Percentiles rank a stretch among this genome's conserved stretches.
These are phyloP conservation scores for Gamsiella multidivaricata DNA, from an alignment of 192 early-diverging fungal genomes.

Conservation along the genomic window DNA sequence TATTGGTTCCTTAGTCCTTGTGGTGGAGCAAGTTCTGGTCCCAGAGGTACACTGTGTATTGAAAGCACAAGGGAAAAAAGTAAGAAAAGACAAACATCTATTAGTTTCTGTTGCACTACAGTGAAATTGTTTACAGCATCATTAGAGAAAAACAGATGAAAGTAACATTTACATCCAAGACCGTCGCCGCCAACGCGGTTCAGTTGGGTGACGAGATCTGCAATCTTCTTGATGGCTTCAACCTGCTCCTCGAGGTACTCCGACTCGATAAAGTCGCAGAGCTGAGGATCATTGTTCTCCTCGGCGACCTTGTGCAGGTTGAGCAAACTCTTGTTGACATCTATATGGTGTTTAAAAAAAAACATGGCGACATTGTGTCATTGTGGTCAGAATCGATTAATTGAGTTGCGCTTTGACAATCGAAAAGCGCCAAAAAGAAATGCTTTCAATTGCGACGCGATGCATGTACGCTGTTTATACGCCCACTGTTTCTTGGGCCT, in stretches of 20 bases:
- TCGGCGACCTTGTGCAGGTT: conserved; percentile 66
- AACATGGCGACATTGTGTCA: too few species aligned
- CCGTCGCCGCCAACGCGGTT: conserved; percentile 66
- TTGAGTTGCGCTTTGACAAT: too few species aligned
- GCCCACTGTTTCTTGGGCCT: not conserved
- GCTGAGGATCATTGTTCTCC: conserved; percentile 64
- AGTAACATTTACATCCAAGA: conserved; percentile 37
- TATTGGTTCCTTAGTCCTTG: too few species aligned
- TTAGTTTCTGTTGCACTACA: not conserved
- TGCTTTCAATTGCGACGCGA: not conserved
- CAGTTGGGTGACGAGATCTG: conserved; percentile 66
- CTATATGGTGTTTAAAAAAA: conserved; percentile 18
- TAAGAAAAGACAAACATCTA: not conserved
- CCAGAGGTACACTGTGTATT: conserved; percentile 62
- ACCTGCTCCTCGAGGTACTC: conserved; percentile 66
- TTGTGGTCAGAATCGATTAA: too few species aligned
- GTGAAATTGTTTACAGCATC: not conserved
- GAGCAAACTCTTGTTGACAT: conserved; percentile 68
- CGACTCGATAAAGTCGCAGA: conserved; percentile 66
- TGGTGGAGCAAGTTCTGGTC: conserved; percentile 58
- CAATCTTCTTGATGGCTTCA: conserved; percentile 64
- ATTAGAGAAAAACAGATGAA: not conserved
- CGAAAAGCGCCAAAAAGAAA: not conserved
- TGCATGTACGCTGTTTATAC: too few species aligned
- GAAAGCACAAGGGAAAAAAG: not conserved